Percentiles rank a stretch among this genome's conserved stretches.
phyloP scores from a whole-genome alignment of 1,284 basidiomycete genomes.

The Apiotrichum domesticum region DNA sequence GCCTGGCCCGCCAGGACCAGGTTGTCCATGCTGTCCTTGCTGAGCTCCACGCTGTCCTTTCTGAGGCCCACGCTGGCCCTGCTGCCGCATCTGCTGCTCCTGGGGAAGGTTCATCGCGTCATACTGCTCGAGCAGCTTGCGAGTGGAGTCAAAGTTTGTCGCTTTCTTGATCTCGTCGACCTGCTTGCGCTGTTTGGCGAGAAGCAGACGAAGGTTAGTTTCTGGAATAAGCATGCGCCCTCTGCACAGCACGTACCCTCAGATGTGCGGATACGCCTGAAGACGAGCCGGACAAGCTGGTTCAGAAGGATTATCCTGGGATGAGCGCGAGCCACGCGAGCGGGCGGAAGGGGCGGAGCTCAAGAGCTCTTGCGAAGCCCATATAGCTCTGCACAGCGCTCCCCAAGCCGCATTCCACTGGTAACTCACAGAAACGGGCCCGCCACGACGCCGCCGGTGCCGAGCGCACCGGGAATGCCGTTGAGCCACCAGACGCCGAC shows the following conservation, averaged over 20 bases:
- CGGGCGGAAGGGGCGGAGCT: no score
- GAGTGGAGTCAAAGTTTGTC: slow-evolving; percentile 89
- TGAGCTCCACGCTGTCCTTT: no score
- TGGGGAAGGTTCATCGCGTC: slow-evolving; percentile 52
- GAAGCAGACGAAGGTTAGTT: slow-evolving; percentile 65
- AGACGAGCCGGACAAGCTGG: slow-evolving; percentile 80
- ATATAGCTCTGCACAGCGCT: no score
- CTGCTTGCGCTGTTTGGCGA: slow-evolving; percentile 74
- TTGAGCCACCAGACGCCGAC: slow-evolving; percentile 73
- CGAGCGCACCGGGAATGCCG: slow-evolving; percentile 54
- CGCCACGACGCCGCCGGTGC: slow-evolving; percentile 55
- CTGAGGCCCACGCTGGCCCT: not conserved
- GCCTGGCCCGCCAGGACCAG: no score
- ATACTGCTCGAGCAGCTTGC: slow-evolving; percentile 83
- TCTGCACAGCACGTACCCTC: slow-evolving; percentile 59
- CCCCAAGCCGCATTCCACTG: no score
- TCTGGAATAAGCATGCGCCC: slow-evolving; percentile 52
- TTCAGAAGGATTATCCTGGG: slow-evolving; percentile 73
- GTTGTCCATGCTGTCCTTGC: no score
- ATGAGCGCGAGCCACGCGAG: not conserved
- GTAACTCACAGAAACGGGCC: slow-evolving; percentile 77
- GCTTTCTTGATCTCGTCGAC: slow-evolving; percentile 97
- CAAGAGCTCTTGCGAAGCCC: no score
- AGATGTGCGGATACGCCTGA: slow-evolving; percentile 69
- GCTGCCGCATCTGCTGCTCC: not conserved